Evolutionary conservation across 2,329 filamentous ascomycete genomes (phyloP).

Genomic region (Moelleriella libera): DNA sequence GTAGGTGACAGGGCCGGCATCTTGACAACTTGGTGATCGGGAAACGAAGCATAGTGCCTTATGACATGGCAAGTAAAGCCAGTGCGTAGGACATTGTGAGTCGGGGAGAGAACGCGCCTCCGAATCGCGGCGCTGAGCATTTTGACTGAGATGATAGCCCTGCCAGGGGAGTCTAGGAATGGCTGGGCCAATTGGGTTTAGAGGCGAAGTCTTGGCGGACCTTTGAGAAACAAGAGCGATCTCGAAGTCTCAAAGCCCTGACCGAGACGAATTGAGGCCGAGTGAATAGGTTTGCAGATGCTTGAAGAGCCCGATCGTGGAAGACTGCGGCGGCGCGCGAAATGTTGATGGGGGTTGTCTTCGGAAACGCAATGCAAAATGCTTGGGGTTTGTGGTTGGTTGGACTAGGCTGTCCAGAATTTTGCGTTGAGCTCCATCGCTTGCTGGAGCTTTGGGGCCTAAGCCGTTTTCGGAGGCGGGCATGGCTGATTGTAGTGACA

Average conservation of each 20-base stretch:
- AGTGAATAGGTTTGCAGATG: slow-evolving; percentile 7
- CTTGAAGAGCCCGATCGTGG: slow-evolving; percentile 1
- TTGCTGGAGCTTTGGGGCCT: slow-evolving; percentile 17
- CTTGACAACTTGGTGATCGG: slow-evolving; percentile 85
- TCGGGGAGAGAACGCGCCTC: slow-evolving; percentile 42
- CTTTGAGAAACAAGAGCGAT: background rate
- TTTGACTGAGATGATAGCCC: slow-evolving; percentile 15
- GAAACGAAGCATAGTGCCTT: slow-evolving; percentile 69
- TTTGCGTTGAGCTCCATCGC: slow-evolving; percentile 27
- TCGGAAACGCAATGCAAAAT: slow-evolving; percentile 15
- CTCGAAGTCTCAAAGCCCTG: slow-evolving; percentile 1
- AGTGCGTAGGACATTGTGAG: slow-evolving; percentile 35
- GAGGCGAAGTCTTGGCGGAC: background rate
- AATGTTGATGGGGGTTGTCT: slow-evolving; percentile 16
- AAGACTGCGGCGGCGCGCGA: slow-evolving; percentile 11
- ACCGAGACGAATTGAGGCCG: slow-evolving; percentile 5
- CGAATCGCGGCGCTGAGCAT: slow-evolving; percentile 52
- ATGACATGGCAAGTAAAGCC: slow-evolving; percentile 39
- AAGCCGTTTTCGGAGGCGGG: slow-evolving; percentile 14
- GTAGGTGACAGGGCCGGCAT: slow-evolving; percentile 98
- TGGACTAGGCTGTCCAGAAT: slow-evolving; percentile 18
- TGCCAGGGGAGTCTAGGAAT: slow-evolving; percentile 6
- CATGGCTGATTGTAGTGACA: background rate
- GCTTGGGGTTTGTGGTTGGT: slow-evolving; percentile 20
- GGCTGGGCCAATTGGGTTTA: slow-evolving; percentile 8